phyloP scores from a whole-genome alignment of 2,329 filamentous ascomycete species.

The Pyrenochaeta sp. region DNA sequence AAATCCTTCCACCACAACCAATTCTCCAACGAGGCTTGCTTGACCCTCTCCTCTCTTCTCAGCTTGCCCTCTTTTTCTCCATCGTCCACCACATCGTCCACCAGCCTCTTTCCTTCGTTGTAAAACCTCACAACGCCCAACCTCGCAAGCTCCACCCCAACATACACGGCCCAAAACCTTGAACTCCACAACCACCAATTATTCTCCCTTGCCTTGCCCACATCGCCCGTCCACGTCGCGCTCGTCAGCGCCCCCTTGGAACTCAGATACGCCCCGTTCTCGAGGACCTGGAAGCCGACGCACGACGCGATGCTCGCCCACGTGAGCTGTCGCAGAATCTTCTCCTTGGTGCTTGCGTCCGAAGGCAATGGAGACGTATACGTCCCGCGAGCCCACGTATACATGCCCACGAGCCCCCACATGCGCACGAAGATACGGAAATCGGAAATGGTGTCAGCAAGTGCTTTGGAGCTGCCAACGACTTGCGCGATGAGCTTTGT shows the following conservation, averaged over 20 bases:
- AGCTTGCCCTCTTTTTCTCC: conserved; percentile 59
- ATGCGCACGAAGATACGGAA: conserved; percentile 76
- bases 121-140: conserved; percentile 57
- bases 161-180: conserved; percentile 80
- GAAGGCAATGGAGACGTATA: conserved; percentile 37
- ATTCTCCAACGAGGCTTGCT: conserved; percentile 38
- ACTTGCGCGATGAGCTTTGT: conserved; percentile 45
- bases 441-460: conserved; percentile 73
- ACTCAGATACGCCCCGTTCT: conserved; percentile 83
- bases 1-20: conserved; percentile 70
- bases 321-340: conserved; percentile 56
- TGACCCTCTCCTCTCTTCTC: conserved; percentile 32
- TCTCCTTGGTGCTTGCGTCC: conserved; percentile 36
- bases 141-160: conserved; percentile 76
- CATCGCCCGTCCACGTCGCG: conserved; percentile 57
- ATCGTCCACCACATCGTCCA: conserved; percentile 44
- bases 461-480: conserved; percentile 47
- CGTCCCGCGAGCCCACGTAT: conserved; percentile 66
- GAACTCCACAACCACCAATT: conserved; percentile 75
- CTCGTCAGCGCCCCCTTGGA: conserved; percentile 71
- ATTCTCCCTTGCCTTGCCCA: conserved; percentile 58
- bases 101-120: conserved; percentile 5
- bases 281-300: conserved; percentile 76
- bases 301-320: conserved; percentile 74
- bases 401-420: conserved; percentile 78